Evolutionary conservation across 495 filamentous ascomycete species (phyloP), one percentile per base, ranked within the genome.

Genomic region (Mycothermus thermophilus): DNA sequence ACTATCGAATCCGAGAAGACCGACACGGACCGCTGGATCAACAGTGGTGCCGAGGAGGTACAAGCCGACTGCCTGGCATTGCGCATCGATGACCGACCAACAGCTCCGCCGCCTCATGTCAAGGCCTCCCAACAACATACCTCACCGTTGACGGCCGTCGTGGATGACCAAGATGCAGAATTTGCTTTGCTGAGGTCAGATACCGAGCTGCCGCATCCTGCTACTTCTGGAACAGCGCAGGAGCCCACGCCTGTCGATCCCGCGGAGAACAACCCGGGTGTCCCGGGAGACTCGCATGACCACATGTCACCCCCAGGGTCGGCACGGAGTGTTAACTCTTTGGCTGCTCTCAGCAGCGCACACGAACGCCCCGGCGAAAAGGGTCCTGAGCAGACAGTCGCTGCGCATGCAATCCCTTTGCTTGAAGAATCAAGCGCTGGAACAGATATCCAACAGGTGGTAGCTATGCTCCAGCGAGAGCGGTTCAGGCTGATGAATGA

Each of bases 1-100:
- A 83, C 79, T 0, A 64, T 75, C 35, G 79, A 85, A 36, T 72
- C 77, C 10, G 80, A 85, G 54, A 65, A 82, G 35, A 72, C 57
- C 4, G 78, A 84, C 43, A 59, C 69, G 38, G 75, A 71, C 30
- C 72, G 78, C 34, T 85, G 75, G 74, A 64, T 80, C 43, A 80
- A 74, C 42, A 75, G 72, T 39, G 80, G 82, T 42, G 69, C 77
- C 3, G 69, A 75, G 1, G 80, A 83, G 42, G 71, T 85, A 5
- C 73, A 81, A 11, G 72, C 74, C 6, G 69, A 75, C 41, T 84
- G 80, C 40, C 69, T 80, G 58, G 71, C 66, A 27, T 45, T 74
- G 11, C 59, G 51, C 17, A 45, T 49, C 2, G 44, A 54, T 1
- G 44, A 23, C 3, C n/a, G n/a, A n/a, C n/a, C n/a, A n/a, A n/a